Percentiles rank a stretch among this genome's conserved stretches.
These are phyloP conservation scores for Trichoderma aggressivum DNA, from an alignment of 2,329 filamentous ascomycete genomes.

Conservation along the genomic window DNA sequence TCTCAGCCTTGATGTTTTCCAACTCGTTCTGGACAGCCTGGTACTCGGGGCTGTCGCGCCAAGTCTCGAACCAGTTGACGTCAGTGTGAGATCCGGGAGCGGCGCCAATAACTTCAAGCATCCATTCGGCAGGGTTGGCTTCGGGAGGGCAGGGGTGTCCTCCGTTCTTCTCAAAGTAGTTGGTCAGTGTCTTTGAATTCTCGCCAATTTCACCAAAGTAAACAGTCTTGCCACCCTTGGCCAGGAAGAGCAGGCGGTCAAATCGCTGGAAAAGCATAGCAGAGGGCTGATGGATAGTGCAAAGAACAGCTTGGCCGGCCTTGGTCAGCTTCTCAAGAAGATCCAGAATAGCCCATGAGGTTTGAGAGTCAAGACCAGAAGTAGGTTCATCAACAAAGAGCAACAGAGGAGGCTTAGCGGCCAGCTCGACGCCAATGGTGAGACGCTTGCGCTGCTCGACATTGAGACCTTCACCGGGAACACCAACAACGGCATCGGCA, in stretches of 20 bases:
- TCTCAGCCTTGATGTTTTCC: conserved; percentile 51
- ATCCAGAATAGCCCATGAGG: conserved; percentile 87
- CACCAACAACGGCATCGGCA: conserved; percentile 85
- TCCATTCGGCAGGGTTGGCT: conserved; percentile 81
- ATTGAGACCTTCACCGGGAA: conserved; percentile 81
- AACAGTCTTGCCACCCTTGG: conserved; percentile 71
- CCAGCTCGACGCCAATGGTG: conserved; percentile 94
- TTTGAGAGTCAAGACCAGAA: conserved; percentile 88
- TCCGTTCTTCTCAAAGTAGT: conserved; percentile 74
- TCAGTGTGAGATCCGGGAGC: conserved; percentile 61
- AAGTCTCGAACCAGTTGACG: conserved; percentile 63
- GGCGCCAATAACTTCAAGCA: conserved; percentile 62
- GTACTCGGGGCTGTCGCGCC: conserved; percentile 58
- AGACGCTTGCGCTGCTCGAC: conserved; percentile 70
- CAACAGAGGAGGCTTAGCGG: conserved; percentile 83
- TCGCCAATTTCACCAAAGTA: conserved; percentile 79
- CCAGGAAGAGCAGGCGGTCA: conserved; percentile 74
- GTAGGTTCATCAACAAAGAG: conserved; percentile 95
- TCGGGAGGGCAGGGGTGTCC: conserved; percentile 60
- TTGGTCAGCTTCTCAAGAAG: conserved; percentile 86
- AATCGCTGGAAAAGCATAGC: conserved; percentile 93
- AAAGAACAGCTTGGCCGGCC: conserved; percentile 88
- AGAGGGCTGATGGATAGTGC: conserved; percentile 96
- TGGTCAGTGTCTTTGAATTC: conserved; percentile 63
- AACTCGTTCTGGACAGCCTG: conserved; percentile 54